Evolutionary conservation across 441 rosid species (phyloP).

Genomic region (Gossypium lobatum): DNA sequence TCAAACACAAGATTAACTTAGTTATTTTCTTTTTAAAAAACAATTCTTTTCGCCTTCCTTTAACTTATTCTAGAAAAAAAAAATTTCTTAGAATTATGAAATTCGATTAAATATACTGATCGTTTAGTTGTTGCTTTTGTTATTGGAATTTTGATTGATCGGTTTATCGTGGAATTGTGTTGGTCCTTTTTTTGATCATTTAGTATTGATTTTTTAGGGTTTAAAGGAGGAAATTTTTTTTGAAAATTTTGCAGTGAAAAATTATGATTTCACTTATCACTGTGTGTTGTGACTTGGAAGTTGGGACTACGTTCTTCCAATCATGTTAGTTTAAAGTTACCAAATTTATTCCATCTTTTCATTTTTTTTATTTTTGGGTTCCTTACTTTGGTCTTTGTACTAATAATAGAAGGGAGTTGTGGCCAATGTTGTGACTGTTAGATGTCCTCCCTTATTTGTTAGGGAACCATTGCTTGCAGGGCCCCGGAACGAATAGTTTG

Average conservation of each 20-base stretch:
- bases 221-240: neutral
- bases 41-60: neutral
- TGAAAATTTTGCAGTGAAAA: neutral
- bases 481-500: neutral
- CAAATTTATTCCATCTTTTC: neutral
- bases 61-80: neutral
- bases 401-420: neutral
- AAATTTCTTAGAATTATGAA: neutral
- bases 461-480: neutral
- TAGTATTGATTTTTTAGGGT: neutral
- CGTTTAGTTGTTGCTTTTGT: neutral
- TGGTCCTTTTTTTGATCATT: neutral
- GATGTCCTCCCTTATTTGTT: neutral
- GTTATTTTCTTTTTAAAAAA: neutral
- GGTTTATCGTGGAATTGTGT: neutral
- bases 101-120: neutral
- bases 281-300: neutral
- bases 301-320: neutral
- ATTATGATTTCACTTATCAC: neutral
- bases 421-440: constrained; percentile 1
- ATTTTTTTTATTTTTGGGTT: neutral
- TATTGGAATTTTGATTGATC: neutral
- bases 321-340: neutral
- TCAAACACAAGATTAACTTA: constrained; percentile 2
- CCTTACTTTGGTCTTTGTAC: neutral